Conservation (phyloP, 306 rosid genomes). For the Lablab purpureus region DNA sequence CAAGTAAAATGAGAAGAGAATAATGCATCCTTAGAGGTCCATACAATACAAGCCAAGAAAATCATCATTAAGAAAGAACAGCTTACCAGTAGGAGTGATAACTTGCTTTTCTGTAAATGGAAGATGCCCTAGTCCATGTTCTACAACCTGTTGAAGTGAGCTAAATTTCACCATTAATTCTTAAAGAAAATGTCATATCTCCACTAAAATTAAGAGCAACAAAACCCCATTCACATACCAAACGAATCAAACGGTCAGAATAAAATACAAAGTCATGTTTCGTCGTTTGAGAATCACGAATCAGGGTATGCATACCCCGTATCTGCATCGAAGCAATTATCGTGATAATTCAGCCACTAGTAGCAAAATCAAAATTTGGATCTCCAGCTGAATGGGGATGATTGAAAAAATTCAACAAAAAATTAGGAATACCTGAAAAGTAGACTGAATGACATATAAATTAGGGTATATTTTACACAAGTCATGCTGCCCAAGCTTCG, state of each 20-base stretch:
- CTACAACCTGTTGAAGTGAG: constrained; percentile 84
- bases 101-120: constrained; percentile 99
- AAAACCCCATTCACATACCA: constrained; percentile 66
- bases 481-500: constrained; percentile 99
- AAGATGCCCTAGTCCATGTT: constrained; percentile 96
- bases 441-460: constrained; percentile 89
- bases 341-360: constrained; percentile 23
- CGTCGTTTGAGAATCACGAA: constrained; percentile 89
- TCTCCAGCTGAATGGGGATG: constrained; percentile 29
- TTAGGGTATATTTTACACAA: constrained; percentile 97
- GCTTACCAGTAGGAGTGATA: constrained; percentile 92
- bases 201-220: constrained; percentile 37
- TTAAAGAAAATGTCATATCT: constrained; percentile 37
- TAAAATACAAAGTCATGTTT: constrained; percentile 98
- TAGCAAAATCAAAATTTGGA: constrained; percentile 12
- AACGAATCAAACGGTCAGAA: constrained; percentile 93
- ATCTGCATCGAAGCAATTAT: constrained; percentile 65
- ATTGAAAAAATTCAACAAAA: constrained; percentile 14
- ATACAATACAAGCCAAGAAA: constrained; percentile 29
- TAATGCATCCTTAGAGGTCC: constrained; percentile 13
- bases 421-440: constrained; percentile 83
- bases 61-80: not conserved
- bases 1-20: constrained; percentile 9
- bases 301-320: constrained; percentile 96
- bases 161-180: constrained; percentile 37